Evolutionary conservation across 169 alveolate genomes (phyloP), one percentile per base, ranked within the genome.

Genomic region (Cryptosporidium bovis): DNA sequence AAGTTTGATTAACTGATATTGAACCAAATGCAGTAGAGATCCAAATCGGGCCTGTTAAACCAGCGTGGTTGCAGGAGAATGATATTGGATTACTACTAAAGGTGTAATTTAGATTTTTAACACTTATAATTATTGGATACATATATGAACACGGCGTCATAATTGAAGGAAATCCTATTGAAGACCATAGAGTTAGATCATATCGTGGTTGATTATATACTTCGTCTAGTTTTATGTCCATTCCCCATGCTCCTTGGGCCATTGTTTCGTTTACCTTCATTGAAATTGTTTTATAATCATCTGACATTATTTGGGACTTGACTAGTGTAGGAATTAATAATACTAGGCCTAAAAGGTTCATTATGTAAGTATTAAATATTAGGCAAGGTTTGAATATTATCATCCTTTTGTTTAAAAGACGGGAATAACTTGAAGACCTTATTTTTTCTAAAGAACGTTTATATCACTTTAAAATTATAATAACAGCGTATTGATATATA

Each of bases 191-290:
- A 60, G 87, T 34, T 3, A 77, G 71, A 66, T 77, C 87, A 5
- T 60, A 77, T 77, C 87, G 53, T 29, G 87, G 87, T 27, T 60
- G 87, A n/a, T 34, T 62, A 24, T 56, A 27, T 15, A 77, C 18
- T 2, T 34, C 65, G 27, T 16, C 65, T 2, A 77, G 36, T 3
- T 55, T 6, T 20, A 77, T 24, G 16, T 77, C 87, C 87, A 77
- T 77, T 77, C 87, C 87, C 87, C 87, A 77, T 12, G 87, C 77
- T 55, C 87, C 87, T 20, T 77, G 87, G 2, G 87, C 65, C 10
- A 77, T 34, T 13, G 87, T 77, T 12, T 34, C 16, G 29, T 77
- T 60, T 34, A 71, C 24, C 36, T 13, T 34, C 77, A 77, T 60
- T 65, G 87, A 29, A 24, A 33, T 40, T 15, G 15, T 44, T 24